Evolutionary conservation across 176 grass and related monocot species (phyloP).

Genomic region (Echinochloa phyllopogon): DNA sequence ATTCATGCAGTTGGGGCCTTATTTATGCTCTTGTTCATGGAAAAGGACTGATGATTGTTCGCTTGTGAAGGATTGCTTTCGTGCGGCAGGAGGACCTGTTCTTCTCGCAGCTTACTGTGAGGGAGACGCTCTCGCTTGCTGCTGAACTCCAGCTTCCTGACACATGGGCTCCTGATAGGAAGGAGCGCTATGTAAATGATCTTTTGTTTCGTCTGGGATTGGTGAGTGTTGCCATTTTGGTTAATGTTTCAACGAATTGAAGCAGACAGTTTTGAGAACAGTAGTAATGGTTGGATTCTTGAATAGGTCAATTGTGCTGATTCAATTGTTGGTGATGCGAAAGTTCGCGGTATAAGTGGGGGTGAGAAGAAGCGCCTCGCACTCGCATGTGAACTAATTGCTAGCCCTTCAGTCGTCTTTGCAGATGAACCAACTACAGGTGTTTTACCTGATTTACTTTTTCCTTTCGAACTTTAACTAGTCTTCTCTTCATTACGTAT

Average conservation of each 20-base stretch:
- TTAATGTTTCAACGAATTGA: constrained; percentile 13
- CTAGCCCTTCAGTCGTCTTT: constrained; percentile 94
- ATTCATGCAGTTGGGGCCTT: not conserved
- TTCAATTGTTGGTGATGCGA: constrained; percentile 91
- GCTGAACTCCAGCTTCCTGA: constrained; percentile 88
- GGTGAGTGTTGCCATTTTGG: constrained; percentile 52
- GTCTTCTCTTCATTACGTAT: not conserved
- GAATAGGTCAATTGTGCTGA: constrained; percentile 86
- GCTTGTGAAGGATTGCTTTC: constrained; percentile 66
- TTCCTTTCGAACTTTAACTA: not conserved
- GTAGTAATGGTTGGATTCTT: constrained; percentile 10
- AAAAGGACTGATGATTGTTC: not conserved
- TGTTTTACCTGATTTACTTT: constrained; percentile 34
- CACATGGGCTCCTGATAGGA: constrained; percentile 59
- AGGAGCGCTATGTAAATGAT: constrained; percentile 68
- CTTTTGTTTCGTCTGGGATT: constrained; percentile 91
- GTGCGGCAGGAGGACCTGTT: constrained; percentile 94
- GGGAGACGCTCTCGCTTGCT: constrained; percentile 82
- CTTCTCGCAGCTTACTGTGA: constrained; percentile 87
- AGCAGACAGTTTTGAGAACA: not conserved
- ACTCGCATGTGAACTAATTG: constrained; percentile 93
- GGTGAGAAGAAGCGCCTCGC: constrained; percentile 96
- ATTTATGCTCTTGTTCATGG: not conserved
- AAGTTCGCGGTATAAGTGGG: constrained; percentile 93
- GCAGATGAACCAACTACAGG: constrained; percentile 95